Evolutionary conservation across 495 filamentous ascomycete genomes (phyloP), one percentile per base, ranked within the genome.

Genomic region (Lasiosphaeria ovina): DNA sequence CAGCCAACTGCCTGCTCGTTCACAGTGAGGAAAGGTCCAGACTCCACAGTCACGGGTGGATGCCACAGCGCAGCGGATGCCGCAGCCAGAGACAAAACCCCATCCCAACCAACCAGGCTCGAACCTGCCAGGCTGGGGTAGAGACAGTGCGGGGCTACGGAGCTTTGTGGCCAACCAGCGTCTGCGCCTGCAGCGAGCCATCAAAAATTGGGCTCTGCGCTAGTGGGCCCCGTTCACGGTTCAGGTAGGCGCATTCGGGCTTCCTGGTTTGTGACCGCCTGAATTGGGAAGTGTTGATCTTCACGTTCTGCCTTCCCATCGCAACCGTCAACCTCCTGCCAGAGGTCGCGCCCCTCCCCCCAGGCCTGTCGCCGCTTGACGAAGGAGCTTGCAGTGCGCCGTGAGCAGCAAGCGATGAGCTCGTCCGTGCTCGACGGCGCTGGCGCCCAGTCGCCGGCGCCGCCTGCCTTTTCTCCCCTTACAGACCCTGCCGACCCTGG

Each of bases 321-420:
- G 24, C 35, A 17, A 54, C 51, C 1, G 32, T 34, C 40, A 9
- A 33, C 44, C 12, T 14, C 44, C 7, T 11, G 4, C 44, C 12
- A 47, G 44, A 47, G 12, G 44, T 14, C 44, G 44, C 12, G 12
- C 44, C 12, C 16, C 49, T n/a, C 49, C 49, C 32, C 49, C 51
- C 54, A 47, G 35, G 48, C 58, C 59, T 62, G 61, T 55, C 52
- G 50, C 59, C 61, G 48, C 50, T 54, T 63, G 71, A 68, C 71
- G 69, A 70, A 73, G 71, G 71, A 73, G 71, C 71, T 72, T 72
- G 69, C 66, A 32, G 4, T 11, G 54, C 12, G 24, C 40, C 59
- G 47, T 12, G 54, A n/a, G 17, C 40, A 61, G 47, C 69, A 70
- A 72, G 71, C 71, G 67, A 73, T 73, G 71, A 73, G 54, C 70